Conservation (phyloP, 768 basidiomycete species). For the Leccinum pellstonianum region DNA sequence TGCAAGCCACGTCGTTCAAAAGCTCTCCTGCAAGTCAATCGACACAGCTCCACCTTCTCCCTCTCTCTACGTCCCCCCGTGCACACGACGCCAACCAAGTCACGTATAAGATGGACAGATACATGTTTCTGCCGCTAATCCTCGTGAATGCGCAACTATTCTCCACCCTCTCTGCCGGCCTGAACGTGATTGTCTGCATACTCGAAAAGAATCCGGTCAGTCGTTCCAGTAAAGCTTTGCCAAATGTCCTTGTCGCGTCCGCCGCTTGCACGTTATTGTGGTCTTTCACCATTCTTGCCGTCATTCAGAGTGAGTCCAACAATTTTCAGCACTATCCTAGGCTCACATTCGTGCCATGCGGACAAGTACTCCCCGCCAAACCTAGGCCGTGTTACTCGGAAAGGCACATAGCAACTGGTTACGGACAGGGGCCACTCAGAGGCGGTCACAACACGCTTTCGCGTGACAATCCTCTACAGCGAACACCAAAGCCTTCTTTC, state of each 20-base stretch:
- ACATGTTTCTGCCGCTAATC: slow-evolving; percentile 4
- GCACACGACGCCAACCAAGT: not conserved
- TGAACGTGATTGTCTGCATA: slow-evolving; percentile 18
- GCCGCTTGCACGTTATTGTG: slow-evolving; percentile 25
- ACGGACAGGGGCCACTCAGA: not conserved
- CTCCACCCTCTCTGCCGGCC: slow-evolving; percentile 24
- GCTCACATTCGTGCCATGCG: slow-evolving; percentile 2
- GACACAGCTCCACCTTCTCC: not conserved
- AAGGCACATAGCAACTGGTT: not conserved
- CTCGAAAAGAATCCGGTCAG: slow-evolving; percentile 1
- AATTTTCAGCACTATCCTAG: not conserved
- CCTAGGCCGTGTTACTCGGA: slow-evolving; percentile 11
- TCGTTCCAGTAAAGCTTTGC: not conserved
- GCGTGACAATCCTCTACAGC: slow-evolving; percentile 1
- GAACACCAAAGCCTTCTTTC: slow-evolving; percentile 20
- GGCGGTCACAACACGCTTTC: not conserved
- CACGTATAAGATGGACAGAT: not conserved
- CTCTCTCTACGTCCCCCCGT: slow-evolving; percentile 4
- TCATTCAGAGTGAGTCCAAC: slow-evolving; percentile 25
- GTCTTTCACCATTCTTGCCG: slow-evolving; percentile 19
- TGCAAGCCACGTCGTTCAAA: slow-evolving; percentile 3
- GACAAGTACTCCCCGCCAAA: slow-evolving; percentile 24
- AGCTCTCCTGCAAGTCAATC: not conserved
- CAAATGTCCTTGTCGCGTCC: slow-evolving; percentile 8
- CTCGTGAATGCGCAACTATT: slow-evolving; percentile 23